Evolutionary conservation across 1,284 basidiomycete species (phyloP).

Genomic region (Lentinus polychrous): DNA sequence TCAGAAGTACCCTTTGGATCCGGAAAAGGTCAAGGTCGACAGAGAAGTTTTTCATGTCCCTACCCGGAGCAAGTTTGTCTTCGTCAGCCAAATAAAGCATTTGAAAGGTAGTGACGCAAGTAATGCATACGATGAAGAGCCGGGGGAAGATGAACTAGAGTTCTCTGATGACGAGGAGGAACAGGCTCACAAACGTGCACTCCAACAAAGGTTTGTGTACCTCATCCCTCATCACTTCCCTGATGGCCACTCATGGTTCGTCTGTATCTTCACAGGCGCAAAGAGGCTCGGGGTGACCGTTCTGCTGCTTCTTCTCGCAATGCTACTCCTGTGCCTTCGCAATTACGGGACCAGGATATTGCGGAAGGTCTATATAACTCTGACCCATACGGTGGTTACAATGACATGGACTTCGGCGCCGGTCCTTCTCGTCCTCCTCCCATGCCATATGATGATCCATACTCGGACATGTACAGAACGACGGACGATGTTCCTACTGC

Average conservation of each 20-base stretch:
- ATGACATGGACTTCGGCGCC: constrained; percentile 50
- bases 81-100: constrained; percentile 56
- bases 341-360: constrained; percentile 48
- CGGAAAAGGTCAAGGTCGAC: constrained; percentile 42
- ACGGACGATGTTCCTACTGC: constrained; percentile 5
- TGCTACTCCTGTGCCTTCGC: constrained; percentile 46
- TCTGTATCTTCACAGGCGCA: constrained; percentile 35
- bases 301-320: constrained; percentile 49
- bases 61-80: constrained; percentile 70
- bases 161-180: constrained; percentile 91
- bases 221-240: neutral
- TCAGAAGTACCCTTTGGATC: constrained; percentile 47
- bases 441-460: constrained; percentile 71
- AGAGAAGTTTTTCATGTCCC: constrained; percentile 76
- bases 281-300: constrained; percentile 36
- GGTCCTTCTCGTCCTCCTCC: constrained; percentile 55
- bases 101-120: constrained; percentile 87
- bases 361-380: constrained; percentile 36
- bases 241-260: too few species aligned
- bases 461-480: constrained; percentile 43
- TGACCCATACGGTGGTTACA: constrained; percentile 59
- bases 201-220: constrained; percentile 44
- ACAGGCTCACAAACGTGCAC: constrained; percentile 52
- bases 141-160: constrained; percentile 78
- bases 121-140: constrained; percentile 87